phyloP scores from a whole-genome alignment of 805 yeast species.

The Candida rishiriensis region DNA sequence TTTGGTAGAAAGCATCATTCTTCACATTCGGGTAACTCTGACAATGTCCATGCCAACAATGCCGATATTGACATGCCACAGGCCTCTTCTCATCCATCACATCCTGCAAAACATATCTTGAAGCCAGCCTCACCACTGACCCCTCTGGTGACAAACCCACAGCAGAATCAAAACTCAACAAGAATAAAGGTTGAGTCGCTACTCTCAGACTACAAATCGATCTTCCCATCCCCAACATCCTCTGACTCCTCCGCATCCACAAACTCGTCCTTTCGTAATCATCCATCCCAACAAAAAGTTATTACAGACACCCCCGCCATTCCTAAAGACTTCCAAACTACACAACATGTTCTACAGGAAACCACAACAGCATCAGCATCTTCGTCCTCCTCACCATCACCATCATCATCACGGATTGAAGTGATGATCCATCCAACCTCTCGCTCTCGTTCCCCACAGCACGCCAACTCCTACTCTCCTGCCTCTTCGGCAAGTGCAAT shows the following conservation, averaged over 20 bases:
- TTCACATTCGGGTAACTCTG: constrained; percentile 1
- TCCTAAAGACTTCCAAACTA: neutral
- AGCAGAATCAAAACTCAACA: constrained; percentile 3
- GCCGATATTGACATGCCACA: constrained; percentile 6
- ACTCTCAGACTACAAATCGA: constrained; percentile 20
- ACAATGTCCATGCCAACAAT: constrained; percentile 1
- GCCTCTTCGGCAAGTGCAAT: too few species aligned
- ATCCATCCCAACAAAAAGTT: neutral
- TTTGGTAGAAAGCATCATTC: constrained; percentile 10
- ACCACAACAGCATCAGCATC: neutral
- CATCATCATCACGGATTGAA: constrained; percentile 12
- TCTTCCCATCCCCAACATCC: constrained; percentile 24
- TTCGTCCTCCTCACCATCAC: constrained; percentile 8
- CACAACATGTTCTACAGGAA: neutral
- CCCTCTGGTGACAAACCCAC: neutral
- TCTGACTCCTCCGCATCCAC: constrained; percentile 5
- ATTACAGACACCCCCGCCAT: neutral
- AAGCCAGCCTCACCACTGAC: constrained; percentile 1
- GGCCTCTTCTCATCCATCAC: constrained; percentile 3
- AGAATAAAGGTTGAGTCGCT: constrained; percentile 14
- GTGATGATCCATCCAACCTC: constrained; percentile 13
- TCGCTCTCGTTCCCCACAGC: too few species aligned
- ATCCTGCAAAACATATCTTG: neutral
- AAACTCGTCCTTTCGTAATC: neutral
- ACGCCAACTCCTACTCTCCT: too few species aligned